Base-by-base conservation (phyloP, 2,329 filamentous ascomycete species). In the Aureobasidium leucospermi region DNA sequence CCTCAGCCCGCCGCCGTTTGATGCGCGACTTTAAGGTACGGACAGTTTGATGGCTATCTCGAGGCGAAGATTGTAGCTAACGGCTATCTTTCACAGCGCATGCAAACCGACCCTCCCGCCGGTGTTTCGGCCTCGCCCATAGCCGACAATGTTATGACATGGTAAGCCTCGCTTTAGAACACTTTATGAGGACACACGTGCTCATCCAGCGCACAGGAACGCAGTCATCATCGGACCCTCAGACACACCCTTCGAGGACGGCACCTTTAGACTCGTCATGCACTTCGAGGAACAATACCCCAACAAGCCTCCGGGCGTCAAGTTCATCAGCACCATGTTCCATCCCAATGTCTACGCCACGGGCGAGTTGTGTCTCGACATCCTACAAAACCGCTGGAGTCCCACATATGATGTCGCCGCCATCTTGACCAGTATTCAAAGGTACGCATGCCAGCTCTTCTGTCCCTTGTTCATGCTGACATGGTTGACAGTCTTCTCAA, bases 301-400 rank as follows among this genome's bases (percentile, higher is more conserved):
- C 32, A 99, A 97, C 78, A 97, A 97, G 74, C 94, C 94, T 5
- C 94, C 94, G 0, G 89, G 91, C 36, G 94, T 97, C 76, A 97
- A 97, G 72, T 99, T 99, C 74, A 96, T 99, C 73, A 96, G 90
- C 75, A 86, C 94, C 73, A 99, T 99, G 94, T 99, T 99, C 75
- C 94, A 99, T 69, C 94, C 94, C 16, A 99, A 99, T 71, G 94
- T 99, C 60, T 99, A 99, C 73, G 92, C 89, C 57, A 97, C 92
- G 0, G 94, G 94, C 63, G 94, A 99, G 78, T 81, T 99, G 53
- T 99, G 94, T 71, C 78, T 99, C 65, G 94, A 99, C 71, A 99
- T 99, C 66, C 76, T 99, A 61, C 94, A 99, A 76, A 99, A 99
- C 72, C 82, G 94, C 66, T 99, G 94, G 94, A 97, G 93, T 73